phyloP scores from a whole-genome alignment of 2,329 filamentous ascomycete species.

The Sclerotinia minor region DNA sequence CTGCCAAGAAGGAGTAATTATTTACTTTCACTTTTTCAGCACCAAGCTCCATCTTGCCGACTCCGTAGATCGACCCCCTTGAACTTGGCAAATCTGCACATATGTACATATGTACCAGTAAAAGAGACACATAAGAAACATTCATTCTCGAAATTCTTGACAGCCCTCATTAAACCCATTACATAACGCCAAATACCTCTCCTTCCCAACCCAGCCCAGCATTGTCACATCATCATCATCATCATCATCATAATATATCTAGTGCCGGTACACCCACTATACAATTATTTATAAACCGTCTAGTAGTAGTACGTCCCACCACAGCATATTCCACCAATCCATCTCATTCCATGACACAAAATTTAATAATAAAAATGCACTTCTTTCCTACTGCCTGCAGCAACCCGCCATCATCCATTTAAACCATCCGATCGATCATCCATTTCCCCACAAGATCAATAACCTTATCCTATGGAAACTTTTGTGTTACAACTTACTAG shows the following conservation, averaged over 20 bases:
- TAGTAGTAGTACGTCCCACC: neutral
- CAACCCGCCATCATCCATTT: slow-evolving; percentile 6
- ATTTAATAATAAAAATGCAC: neutral
- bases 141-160: neutral
- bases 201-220: slow-evolving; percentile 14
- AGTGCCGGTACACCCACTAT: neutral
- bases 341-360: neutral
- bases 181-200: neutral
- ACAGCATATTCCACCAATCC: neutral
- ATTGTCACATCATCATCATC: neutral
- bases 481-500: neutral
- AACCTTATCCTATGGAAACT: neutral
- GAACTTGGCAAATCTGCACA: neutral
- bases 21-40: neutral
- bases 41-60: neutral
- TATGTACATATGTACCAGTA: neutral
- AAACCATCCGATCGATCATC: no score
- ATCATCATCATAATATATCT: no score
- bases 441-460: slow-evolving; percentile 11
- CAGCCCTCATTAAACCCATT: slow-evolving; percentile 1
- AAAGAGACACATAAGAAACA: neutral
- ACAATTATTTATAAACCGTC: neutral
- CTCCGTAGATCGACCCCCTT: neutral
- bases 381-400: slow-evolving; percentile 8
- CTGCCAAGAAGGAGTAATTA: neutral